phyloP scores from a whole-genome alignment of 139 green algal species.

The Closterium sp. region DNA sequence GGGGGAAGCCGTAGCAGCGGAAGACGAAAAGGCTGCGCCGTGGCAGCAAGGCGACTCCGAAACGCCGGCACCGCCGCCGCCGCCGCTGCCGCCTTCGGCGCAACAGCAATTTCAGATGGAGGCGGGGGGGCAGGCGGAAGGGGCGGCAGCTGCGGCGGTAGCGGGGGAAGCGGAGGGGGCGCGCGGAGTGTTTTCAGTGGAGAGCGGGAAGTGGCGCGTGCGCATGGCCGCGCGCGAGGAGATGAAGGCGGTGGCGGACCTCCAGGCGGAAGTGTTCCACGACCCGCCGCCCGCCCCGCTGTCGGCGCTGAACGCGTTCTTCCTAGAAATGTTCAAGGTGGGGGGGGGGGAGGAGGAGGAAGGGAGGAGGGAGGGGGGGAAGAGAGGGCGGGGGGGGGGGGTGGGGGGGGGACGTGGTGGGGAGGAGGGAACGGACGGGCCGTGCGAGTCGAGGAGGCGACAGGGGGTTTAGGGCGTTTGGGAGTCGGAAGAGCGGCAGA shows the following conservation, averaged over 20 bases:
- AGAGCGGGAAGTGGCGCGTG: constrained; percentile 6
- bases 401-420: too few species aligned
- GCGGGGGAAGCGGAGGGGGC: background rate
- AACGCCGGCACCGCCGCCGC: too few species aligned
- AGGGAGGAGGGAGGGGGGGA: too few species aligned
- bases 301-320: background rate
- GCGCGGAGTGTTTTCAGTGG: background rate
- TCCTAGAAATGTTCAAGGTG: constrained; percentile 2
- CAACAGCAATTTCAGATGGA: background rate
- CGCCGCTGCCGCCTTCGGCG: background rate
- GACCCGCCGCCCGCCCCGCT: background rate
- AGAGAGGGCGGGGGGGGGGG: too few species aligned
- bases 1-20: background rate
- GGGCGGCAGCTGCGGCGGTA: background rate
- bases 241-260: background rate
- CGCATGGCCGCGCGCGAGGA: constrained; percentile 5
- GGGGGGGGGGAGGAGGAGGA: background rate
- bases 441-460: too few species aligned
- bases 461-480: too few species aligned
- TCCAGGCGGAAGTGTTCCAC: constrained; percentile 4
- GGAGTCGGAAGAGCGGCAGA: too few species aligned
- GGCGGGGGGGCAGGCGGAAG: background rate
- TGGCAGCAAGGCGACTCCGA: background rate
- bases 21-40: background rate
- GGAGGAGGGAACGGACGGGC: too few species aligned